Base-by-base conservation (phyloP, 2,329 filamentous ascomycete genomes). In the Plenodomus biglobosus region DNA sequence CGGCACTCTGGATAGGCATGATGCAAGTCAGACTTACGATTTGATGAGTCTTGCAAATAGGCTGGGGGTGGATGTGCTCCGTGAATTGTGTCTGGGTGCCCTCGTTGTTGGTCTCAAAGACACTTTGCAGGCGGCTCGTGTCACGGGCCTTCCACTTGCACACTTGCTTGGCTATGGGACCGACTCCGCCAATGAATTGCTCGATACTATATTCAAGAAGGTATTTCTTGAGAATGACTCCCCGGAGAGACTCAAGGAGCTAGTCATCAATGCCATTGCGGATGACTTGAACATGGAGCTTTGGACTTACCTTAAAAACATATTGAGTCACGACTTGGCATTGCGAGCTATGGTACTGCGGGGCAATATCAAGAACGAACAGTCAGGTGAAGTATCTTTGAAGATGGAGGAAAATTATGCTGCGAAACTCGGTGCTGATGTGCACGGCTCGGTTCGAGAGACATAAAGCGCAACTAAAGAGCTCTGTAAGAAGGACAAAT, bases 261-360 rank as follows among this genome's bases (percentile, higher is more conserved):
- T 66, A 0, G 49, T 65, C 15, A 41, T 61, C 3, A 19, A 57
- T 3, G 44, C 53, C 1, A 36, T 68, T 1, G 59, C 56, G 0
- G 44, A 52, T 2, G 20, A 38, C 4, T 46, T 59, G 13, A 55
- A 62, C 13, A 3, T 27, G 1, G 45, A 47, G 17, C 18, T 61
- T 1, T 60, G 51, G 50, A 27, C 27, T 1, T 36, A 51, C 1
- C 18, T 62, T 2, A 44, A 46, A 15, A 15, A 4, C 0, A 15
- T 35, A 11, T 22, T 58, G 2, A 53, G 21, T 2, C 52, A 44
- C 0, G 3, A 22, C 0, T 45, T 49, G 1, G 50, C 50, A 2
- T 38, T 42, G 1, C 39, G 43, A 1, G 24, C 42, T 3, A 55
- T 61, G 53, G 1, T 61, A 1, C n/a, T 11, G 2, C 42, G 17